These are phyloP conservation scores for Triticum monococcum DNA, from an alignment of 176 grass and related monocot genomes.

Conservation along the genomic window DNA sequence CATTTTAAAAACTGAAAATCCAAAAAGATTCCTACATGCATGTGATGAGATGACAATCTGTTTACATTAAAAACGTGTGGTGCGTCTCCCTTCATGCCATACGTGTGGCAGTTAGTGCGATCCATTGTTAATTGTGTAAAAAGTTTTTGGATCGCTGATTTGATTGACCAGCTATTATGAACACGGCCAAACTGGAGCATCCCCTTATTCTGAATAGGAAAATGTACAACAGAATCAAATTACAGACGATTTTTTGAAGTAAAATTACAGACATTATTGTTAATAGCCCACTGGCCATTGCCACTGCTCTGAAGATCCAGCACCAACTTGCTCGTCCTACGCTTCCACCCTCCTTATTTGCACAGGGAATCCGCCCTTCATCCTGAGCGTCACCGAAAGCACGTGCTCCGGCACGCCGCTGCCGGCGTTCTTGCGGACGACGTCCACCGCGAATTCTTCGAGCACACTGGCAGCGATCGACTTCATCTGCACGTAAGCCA, in stretches of 20 bases:
- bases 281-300: neutral
- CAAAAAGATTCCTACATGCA: no score
- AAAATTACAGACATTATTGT: neutral
- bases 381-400: constrained; percentile 10
- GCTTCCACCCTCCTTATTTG: constrained; percentile 14
- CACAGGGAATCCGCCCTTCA: constrained; percentile 36
- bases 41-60: no score
- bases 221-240: neutral
- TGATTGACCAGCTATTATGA: no score
- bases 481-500: constrained; percentile 51
- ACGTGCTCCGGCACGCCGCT: constrained; percentile 2
- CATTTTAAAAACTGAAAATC: no score
- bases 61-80: no score
- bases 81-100: no score
- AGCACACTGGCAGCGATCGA: constrained; percentile 37
- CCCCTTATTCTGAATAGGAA: neutral
- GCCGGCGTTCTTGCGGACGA: constrained; percentile 18
- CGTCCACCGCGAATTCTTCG: constrained; percentile 36
- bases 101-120: no score
- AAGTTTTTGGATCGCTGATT: no score
- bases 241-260: no score
- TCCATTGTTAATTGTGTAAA: neutral
- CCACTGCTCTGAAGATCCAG: neutral
- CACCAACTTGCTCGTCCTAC: neutral
- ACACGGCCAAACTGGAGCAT: neutral